Conservation (phyloP, 2,329 filamentous ascomycete species). For the Trichophyton benhamiae region DNA sequence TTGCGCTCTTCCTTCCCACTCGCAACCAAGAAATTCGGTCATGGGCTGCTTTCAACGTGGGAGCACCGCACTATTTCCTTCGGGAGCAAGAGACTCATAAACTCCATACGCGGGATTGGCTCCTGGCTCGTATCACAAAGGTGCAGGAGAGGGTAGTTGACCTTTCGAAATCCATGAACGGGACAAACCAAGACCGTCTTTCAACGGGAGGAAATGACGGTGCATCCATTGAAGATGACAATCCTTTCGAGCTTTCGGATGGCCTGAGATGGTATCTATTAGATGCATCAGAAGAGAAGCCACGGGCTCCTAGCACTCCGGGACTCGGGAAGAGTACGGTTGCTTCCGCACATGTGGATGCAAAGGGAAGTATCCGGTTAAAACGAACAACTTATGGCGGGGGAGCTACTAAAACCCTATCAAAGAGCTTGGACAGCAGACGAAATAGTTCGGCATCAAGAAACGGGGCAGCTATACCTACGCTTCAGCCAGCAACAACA, state of each 20-base stretch:
- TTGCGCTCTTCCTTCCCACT: conserved; percentile 87
- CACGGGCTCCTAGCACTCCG: conserved; percentile 80
- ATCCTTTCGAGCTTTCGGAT: conserved; percentile 92
- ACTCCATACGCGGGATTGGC: conserved; percentile 76
- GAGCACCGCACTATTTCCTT: conserved; percentile 92
- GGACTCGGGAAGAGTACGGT: conserved; percentile 87
- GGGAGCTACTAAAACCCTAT: conserved; percentile 63
- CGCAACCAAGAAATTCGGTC: conserved; percentile 87
- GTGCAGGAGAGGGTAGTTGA: conserved; percentile 91
- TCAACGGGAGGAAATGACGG: conserved; percentile 43
- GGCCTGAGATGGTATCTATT: conserved; percentile 93
- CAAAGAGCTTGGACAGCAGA: conserved; percentile 80
- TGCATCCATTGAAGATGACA: conserved; percentile 66
- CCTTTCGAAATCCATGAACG: conserved; percentile 63
- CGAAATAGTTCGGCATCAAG: conserved; percentile 78
- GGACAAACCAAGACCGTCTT: conserved; percentile 35
- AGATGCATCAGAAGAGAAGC: conserved; percentile 85
- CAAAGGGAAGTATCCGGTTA: conserved; percentile 53
- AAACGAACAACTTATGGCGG: conserved; percentile 49
- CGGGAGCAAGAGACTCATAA: conserved; percentile 84
- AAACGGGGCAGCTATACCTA: conserved; percentile 43
- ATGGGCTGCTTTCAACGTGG: conserved; percentile 97
- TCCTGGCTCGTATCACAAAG: conserved; percentile 84
- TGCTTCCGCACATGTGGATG: conserved; percentile 74
- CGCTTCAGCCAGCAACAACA: conserved; percentile 24